A percentile compares a stretch with the other conserved stretches of the same genome.
Evolutionary conservation across 306 rosid species (phyloP).

Genomic region (Mucuna pruriens): DNA sequence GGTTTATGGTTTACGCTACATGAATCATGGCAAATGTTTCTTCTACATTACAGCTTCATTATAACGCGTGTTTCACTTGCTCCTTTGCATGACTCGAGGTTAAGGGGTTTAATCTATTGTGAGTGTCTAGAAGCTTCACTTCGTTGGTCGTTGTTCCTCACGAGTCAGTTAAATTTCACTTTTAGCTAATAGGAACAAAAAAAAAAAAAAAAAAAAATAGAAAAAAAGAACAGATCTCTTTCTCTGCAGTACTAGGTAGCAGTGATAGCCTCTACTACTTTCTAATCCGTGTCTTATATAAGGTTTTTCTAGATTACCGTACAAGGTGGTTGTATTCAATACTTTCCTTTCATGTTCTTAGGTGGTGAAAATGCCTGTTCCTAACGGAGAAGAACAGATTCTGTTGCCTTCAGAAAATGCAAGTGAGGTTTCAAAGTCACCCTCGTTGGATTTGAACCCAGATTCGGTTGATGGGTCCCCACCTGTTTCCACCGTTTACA

Average conservation of each 20-base stretch:
- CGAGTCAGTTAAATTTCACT: neutral
- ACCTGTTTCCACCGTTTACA: constrained; percentile 56
- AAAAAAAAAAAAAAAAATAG: neutral
- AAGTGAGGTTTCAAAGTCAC: constrained; percentile 48
- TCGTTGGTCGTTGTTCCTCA: neutral
- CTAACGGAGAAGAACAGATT: constrained; percentile 59
- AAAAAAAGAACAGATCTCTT: constrained; percentile 36
- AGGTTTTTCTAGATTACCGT: neutral
- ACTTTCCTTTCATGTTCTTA: constrained; percentile 36
- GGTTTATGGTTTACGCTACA: neutral
- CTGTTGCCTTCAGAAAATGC: constrained; percentile 48
- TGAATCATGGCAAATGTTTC: constrained; percentile 37
- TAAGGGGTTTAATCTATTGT: neutral
- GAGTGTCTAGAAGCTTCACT: constrained; percentile 27
- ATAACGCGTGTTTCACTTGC: constrained; percentile 35
- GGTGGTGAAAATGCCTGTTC: constrained; percentile 52
- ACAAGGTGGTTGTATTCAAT: neutral
- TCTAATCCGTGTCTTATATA: constrained; percentile 13
- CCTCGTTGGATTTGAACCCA: constrained; percentile 56
- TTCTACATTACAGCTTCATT: constrained; percentile 38
- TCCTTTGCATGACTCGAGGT: constrained; percentile 1
- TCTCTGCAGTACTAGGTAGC: constrained; percentile 29
- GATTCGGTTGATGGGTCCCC: constrained; percentile 60
- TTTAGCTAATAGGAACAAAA: neutral
- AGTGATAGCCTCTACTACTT: constrained; percentile 6